Percentiles rank a stretch among this genome's conserved stretches.
Conservation (phyloP, 768 basidiomycete genomes). For the Termitomyces sp. region DNA sequence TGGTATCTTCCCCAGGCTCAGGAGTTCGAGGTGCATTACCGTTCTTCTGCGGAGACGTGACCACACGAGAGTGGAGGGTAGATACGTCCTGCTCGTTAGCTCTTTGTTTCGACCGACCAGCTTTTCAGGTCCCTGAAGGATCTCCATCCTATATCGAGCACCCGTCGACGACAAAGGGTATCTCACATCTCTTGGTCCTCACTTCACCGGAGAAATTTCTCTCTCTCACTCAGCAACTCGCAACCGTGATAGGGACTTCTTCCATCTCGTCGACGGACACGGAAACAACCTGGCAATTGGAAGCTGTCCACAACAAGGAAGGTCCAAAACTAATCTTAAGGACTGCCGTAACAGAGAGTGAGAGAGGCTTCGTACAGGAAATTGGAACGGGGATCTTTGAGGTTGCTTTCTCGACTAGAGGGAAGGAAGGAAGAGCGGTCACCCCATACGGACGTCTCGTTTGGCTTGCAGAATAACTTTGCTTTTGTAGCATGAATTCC, state of each 20-base stretch:
- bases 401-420: constrained; percentile 41
- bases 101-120: not conserved
- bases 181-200: constrained; percentile 46
- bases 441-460: constrained; percentile 51
- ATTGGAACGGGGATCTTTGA: constrained; percentile 43
- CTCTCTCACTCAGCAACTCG: constrained; percentile 32
- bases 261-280: constrained; percentile 23
- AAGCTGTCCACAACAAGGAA: constrained; percentile 21
- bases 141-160: constrained; percentile 45
- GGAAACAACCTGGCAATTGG: constrained; percentile 37
- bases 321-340: constrained; percentile 28
- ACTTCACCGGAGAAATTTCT: constrained; percentile 24
- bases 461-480: constrained; percentile 23
- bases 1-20: constrained; percentile 44
- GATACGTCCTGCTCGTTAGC: constrained; percentile 14
- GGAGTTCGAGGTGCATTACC: constrained; percentile 31
- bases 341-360: constrained; percentile 29
- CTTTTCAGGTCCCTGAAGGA: constrained; percentile 41
- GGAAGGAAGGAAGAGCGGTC: constrained; percentile 22
- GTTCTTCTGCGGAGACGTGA: constrained; percentile 75
- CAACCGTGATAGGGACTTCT: constrained; percentile 40
- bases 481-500: too few relatives aligned
- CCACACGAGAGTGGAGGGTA: constrained; percentile 55
- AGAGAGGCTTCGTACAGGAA: constrained; percentile 24
- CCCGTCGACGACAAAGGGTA: constrained; percentile 41